A percentile compares a stretch with the other conserved stretches of the same genome.
phyloP scores from a whole-genome alignment of 495 filamentous ascomycete genomes.

The Trypethelium eluteriae region DNA sequence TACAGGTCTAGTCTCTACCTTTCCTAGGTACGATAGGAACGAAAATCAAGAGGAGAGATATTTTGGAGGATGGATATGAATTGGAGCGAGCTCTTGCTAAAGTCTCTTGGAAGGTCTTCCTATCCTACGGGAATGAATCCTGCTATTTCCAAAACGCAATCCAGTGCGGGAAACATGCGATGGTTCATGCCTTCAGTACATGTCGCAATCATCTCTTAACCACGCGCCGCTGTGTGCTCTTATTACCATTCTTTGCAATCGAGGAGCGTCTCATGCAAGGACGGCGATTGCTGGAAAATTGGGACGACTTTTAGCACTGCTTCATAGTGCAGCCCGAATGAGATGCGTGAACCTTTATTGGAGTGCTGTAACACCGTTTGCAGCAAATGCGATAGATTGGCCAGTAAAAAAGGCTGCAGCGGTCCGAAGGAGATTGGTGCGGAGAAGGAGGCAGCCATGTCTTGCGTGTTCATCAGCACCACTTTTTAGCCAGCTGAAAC shows the following conservation, averaged over 20 bases:
- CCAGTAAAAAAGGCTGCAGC: background rate
- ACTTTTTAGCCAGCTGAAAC: background rate
- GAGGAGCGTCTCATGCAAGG: too few species aligned
- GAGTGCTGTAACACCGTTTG: too few species aligned
- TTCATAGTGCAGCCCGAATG: too few species aligned
- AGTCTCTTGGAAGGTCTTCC: background rate
- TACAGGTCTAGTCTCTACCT: background rate
- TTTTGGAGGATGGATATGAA: constrained; percentile 1
- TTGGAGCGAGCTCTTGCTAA: background rate
- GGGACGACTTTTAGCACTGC: too few species aligned
- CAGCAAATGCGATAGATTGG: background rate
- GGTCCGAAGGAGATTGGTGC: background rate
- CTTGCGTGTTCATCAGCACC: background rate
- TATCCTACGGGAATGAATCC: background rate
- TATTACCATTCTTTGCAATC: too few species aligned
- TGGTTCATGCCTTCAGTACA: too few species aligned
- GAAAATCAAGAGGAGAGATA: background rate
- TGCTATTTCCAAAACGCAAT: background rate
- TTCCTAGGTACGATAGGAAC: background rate
- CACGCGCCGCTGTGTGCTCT: too few species aligned
- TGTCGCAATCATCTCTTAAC: too few species aligned
- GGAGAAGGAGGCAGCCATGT: background rate
- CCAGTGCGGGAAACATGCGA: background rate
- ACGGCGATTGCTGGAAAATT: too few species aligned
- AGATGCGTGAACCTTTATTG: too few species aligned